Evolutionary conservation across 169 alveolate genomes (phyloP).

Genomic region (Eimeria sp.): DNA sequence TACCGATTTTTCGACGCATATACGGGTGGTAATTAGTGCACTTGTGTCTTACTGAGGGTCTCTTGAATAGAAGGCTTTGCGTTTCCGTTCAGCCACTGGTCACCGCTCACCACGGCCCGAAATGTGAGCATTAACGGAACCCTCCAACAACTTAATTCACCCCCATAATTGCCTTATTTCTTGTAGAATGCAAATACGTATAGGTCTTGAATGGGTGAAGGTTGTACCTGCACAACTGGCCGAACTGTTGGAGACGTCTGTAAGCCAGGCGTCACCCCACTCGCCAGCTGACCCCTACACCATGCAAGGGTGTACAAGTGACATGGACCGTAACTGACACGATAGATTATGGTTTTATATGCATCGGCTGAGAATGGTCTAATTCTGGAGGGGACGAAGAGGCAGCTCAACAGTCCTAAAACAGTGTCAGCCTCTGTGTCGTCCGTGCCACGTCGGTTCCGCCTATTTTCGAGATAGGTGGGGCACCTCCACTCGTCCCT

Average conservation of each 20-base stretch:
- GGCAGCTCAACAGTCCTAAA: neutral
- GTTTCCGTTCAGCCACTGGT: slow-evolving; percentile 25
- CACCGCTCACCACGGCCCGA: neutral
- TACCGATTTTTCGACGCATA: too few relatives aligned
- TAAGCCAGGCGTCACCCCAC: slow-evolving; percentile 46
- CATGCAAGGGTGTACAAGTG: slow-evolving; percentile 31
- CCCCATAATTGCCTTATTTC: neutral
- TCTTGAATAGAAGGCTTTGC: neutral
- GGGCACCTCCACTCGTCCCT: neutral
- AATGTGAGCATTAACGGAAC: neutral
- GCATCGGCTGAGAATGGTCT: neutral
- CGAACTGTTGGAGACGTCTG: slow-evolving; percentile 70
- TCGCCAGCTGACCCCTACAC: slow-evolving; percentile 58
- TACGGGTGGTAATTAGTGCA: neutral
- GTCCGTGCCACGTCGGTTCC: slow-evolving; percentile 21
- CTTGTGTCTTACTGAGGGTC: neutral
- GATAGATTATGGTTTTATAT: slow-evolving; percentile 19
- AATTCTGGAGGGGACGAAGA: neutral
- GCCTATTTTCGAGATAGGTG: slow-evolving; percentile 47
- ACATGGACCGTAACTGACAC: slow-evolving; percentile 12
- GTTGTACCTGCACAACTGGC: neutral
- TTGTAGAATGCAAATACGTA: neutral
- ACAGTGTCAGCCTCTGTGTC: slow-evolving; percentile 15
- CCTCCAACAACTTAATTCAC: neutral
- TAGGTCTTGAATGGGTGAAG: neutral